A percentile compares a stretch with the other conserved stretches of the same genome.
Conservation (phyloP, 163 green algal genomes). For the Volvox carteri region DNA sequence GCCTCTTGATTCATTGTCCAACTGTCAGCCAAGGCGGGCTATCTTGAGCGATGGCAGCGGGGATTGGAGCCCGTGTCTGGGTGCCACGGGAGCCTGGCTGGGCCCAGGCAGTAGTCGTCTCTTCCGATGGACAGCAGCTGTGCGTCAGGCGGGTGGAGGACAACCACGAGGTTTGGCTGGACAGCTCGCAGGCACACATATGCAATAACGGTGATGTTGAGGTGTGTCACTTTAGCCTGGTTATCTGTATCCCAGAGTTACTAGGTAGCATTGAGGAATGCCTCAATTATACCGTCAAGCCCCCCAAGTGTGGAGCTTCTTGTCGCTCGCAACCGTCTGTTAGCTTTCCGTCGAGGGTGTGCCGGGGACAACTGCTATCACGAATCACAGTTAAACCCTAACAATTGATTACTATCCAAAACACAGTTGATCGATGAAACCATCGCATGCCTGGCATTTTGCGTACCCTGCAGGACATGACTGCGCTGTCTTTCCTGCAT, state of each 20-base stretch:
- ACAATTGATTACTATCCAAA: no score
- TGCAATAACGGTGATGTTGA: constrained; percentile 32
- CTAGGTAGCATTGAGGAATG: no score
- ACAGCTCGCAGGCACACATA: not conserved
- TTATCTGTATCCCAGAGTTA: not conserved
- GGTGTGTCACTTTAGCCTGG: not conserved
- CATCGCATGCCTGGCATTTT: no score
- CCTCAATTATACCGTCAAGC: no score
- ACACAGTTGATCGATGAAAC: no score
- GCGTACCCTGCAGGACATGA: constrained; percentile 67
- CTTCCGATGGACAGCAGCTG: not conserved
- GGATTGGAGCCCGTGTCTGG: constrained; percentile 20
- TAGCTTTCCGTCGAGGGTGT: constrained; percentile 1
- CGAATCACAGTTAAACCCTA: no score
- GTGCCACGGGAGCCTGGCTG: constrained; percentile 14
- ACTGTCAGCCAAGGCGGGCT: not conserved
- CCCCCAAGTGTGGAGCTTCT: constrained; percentile 16
- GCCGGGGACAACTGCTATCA: no score
- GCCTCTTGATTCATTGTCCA: not conserved
- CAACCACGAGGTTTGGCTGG: not conserved
- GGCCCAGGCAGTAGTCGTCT: constrained; percentile 15
- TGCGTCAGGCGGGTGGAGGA: not conserved
- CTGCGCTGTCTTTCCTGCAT: constrained; percentile 53
- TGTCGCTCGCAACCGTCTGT: constrained; percentile 2
- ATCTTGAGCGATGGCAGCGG: not conserved